Percentiles rank a stretch among this genome's conserved stretches.
Evolutionary conservation across 176 grass and related monocot species (phyloP).

Genomic region (Lolium rigidum): DNA sequence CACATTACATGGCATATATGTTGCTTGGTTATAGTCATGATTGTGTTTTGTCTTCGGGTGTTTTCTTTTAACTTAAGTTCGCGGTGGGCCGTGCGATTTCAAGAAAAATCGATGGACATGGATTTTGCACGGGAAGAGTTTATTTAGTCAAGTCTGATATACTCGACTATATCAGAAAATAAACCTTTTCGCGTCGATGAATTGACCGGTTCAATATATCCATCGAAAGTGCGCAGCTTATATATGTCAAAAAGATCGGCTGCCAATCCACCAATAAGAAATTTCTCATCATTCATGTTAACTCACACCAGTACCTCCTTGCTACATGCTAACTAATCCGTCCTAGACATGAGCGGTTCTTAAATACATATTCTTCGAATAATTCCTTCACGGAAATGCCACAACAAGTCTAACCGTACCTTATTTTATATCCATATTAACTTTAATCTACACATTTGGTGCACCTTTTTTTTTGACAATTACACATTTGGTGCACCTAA

Average conservation of each 20-base stretch:
- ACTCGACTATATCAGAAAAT: neutral
- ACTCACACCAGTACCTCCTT: neutral
- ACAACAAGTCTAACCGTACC: neutral
- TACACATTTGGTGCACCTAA: constrained; percentile 57
- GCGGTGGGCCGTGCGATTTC: neutral
- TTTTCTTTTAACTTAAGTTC: neutral
- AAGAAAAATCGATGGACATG: neutral
- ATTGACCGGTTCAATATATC: neutral
- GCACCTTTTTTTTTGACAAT: too few relatives aligned
- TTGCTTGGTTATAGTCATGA: neutral
- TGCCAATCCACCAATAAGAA: constrained; percentile 24
- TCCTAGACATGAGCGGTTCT: constrained; percentile 12
- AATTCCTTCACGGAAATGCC: constrained; percentile 7
- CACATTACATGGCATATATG: neutral
- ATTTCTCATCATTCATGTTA: constrained; percentile 19
- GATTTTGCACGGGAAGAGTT: neutral
- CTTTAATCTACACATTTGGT: constrained; percentile 37
- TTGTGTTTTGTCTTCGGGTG: neutral
- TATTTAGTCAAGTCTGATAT: neutral
- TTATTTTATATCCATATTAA: neutral
- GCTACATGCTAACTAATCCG: neutral
- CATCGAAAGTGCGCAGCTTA: constrained; percentile 15
- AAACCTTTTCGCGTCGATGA: neutral
- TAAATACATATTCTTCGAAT: neutral
- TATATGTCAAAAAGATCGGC: too few relatives aligned